Base-by-base conservation (phyloP, 768 basidiomycete species). In the Hemileccinum impolitum region DNA sequence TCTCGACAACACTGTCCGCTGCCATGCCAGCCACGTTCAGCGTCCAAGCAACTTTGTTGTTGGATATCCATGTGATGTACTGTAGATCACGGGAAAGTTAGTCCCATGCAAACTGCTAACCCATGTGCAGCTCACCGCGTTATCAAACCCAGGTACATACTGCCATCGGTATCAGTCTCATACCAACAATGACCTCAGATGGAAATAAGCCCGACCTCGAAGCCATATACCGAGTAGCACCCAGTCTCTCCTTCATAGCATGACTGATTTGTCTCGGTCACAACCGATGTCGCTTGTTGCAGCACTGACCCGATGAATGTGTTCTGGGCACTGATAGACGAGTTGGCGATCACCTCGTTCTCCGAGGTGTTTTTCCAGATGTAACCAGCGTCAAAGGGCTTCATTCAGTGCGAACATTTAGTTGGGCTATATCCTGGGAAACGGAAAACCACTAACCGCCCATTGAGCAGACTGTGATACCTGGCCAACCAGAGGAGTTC, bases 381-480 rank as follows among this genome's bases (percentile, higher is more conserved):
- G 63, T 94, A 95, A 39, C 70, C 75, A 10, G 78, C 77, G 59
- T 94, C 80, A 68, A 88, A 91, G 11, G 92, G 92, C 80, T 86
- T 52, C 45, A 45, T 37, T 15, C 38, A 30, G 14, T 2, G 17
- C 10, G n/a, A 39, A 32, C 28, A 26, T 28, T 49, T 11, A 44
- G 39, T 41, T 37, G 30, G 18, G 7, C 6, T 34, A 36, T 21
- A 32, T 14, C 45, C 39, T 36, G 4, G 13, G 44, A 43, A 41
- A 39, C 39, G 39, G 47, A 44, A 42, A 57, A 14, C 17, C 12
- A 76, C 84, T 62, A 53, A 86, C 85, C 55, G 81, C 85, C 82
- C 84, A 89, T 66, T 95, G 92, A 21, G 80, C 87, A 13, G 84
- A 87, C 64, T 94, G 90, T 12, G 90, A 92, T 15, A 94, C 90